These are phyloP conservation scores for Elsinoe australis DNA, from an alignment of 2,329 filamentous ascomycete species.

Conservation along the genomic window DNA sequence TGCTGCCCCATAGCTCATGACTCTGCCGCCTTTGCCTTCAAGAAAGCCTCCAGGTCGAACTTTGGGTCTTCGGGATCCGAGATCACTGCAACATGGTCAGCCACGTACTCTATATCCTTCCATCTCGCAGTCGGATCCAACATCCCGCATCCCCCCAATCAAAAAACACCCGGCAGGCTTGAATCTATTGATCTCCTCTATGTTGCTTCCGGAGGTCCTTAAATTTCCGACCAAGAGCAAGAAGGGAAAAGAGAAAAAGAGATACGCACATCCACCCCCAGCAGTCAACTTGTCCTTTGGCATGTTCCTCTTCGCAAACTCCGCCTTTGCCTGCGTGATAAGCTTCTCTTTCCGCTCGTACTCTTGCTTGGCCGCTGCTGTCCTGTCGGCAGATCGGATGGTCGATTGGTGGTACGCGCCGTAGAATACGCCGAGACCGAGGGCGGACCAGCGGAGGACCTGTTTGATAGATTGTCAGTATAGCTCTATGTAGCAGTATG, in stretches of 20 bases:
- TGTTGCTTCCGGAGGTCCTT: too few species aligned
- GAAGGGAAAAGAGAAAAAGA: neutral
- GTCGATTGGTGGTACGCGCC: constrained; percentile 87
- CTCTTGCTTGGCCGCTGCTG: constrained; percentile 65
- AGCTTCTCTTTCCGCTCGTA: constrained; percentile 85
- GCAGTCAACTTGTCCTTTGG: constrained; percentile 39
- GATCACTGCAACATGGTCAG: constrained; percentile 46
- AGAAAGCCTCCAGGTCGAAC: constrained; percentile 85
- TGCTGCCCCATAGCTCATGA: neutral
- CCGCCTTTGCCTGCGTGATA: constrained; percentile 87
- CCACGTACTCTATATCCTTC: neutral
- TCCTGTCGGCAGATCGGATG: constrained; percentile 64
- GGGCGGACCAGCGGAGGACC: constrained; percentile 95
- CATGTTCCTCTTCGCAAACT: constrained; percentile 71
- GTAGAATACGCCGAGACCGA: constrained; percentile 87
- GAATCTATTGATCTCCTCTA: too few species aligned
- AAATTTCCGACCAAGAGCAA: neutral
- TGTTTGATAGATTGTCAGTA: constrained; percentile 35
- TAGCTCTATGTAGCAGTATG: neutral
- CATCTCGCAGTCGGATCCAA: neutral
- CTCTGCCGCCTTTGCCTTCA: constrained; percentile 37
- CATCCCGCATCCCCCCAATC: neutral
- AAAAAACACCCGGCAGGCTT: too few species aligned
- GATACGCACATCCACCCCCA: constrained; percentile 26
- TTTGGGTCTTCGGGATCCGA: constrained; percentile 75